phyloP scores from a whole-genome alignment of 345 rosid species.

The Populus nigra region DNA sequence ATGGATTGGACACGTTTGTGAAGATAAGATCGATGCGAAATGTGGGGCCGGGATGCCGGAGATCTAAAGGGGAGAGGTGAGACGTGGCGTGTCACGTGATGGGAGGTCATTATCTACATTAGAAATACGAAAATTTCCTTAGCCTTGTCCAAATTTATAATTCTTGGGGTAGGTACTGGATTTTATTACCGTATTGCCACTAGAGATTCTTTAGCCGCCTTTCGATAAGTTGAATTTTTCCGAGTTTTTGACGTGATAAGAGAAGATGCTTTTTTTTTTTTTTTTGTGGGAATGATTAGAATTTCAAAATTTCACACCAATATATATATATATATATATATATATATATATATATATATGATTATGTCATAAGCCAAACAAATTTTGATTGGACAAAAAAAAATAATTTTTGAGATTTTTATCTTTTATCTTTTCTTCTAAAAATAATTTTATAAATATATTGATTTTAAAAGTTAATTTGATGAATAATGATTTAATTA shows the following conservation, averaged over 20 bases:
- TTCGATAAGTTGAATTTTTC: not conserved
- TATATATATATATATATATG: no score
- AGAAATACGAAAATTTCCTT: not conserved
- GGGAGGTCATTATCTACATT: not conserved
- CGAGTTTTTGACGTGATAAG: not conserved
- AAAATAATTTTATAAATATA: no score
- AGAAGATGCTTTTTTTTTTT: not conserved
- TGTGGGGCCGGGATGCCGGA: not conserved
- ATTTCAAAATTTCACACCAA: no score
- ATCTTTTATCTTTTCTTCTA: no score
- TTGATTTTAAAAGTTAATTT: no score
- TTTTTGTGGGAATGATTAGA: not conserved
- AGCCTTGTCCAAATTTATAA: not conserved
- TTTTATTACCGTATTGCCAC: not conserved
- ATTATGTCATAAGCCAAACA: no score
- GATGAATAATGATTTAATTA: no score
- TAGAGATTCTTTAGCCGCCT: not conserved
- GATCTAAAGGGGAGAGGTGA: not conserved
- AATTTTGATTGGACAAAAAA: no score
- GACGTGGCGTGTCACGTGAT: constrained; percentile 24
- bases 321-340: no score
- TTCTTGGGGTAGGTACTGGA: not conserved
- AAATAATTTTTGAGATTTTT: no score
- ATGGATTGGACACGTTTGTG: constrained; percentile 36
- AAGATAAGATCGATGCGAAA: constrained; percentile 47